A percentile compares a stretch with the other conserved stretches of the same genome.
Evolutionary conservation across 2,329 filamentous ascomycete genomes (phyloP).

Genomic region (Zymoseptoria ardabiliae): DNA sequence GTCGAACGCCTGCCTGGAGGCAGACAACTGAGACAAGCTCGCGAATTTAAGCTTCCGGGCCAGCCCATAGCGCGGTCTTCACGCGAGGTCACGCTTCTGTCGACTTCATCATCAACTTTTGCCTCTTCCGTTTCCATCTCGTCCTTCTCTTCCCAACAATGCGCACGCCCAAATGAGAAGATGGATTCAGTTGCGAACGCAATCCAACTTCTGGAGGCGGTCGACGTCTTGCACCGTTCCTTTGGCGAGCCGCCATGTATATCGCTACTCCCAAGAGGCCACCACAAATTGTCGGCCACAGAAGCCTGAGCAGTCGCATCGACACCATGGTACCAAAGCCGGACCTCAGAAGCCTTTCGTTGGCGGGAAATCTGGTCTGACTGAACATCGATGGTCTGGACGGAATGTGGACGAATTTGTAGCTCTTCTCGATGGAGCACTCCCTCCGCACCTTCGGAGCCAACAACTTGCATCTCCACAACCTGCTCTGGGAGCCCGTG

Average conservation of each 20-base stretch:
- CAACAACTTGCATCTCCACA: conserved; percentile 5
- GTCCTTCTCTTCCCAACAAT: conserved; percentile 5
- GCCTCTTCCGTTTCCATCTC: neutral
- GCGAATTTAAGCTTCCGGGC: neutral
- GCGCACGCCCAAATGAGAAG: conserved; percentile 23
- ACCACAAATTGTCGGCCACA: neutral
- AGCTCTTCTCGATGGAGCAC: conserved; percentile 14
- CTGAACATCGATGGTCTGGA: neutral
- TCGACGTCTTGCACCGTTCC: neutral
- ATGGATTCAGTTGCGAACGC: conserved; percentile 12
- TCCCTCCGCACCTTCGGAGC: conserved; percentile 17
- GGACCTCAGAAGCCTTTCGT: neutral
- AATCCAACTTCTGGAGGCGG: neutral
- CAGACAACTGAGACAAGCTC: neutral
- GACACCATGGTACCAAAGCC: neutral
- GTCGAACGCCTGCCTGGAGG: neutral
- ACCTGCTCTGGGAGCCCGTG: conserved; percentile 8
- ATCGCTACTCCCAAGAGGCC: neutral
- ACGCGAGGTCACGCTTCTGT: neutral
- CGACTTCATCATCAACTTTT: neutral
- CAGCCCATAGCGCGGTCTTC: neutral
- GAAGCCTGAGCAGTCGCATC: neutral
- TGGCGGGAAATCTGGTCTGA: neutral
- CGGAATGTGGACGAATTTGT: conserved; percentile 6
- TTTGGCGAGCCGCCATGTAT: neutral